A percentile compares a stretch with the other conserved stretches of the same genome.
Conservation (phyloP, 352 stramenopile genomes). For the Phytophthora capsici region DNA sequence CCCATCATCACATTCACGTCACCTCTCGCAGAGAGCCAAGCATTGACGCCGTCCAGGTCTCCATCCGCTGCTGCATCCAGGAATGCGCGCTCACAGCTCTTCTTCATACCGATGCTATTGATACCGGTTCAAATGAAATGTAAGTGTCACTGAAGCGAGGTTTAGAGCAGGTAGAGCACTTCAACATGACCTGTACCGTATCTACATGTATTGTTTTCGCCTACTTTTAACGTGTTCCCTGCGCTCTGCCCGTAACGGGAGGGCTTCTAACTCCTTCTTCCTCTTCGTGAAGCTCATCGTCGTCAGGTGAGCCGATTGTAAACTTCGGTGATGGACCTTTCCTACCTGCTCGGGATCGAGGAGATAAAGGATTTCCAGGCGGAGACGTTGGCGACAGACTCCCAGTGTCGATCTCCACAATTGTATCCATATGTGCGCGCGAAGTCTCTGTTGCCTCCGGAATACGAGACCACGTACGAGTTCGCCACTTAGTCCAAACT, state of each 20-base stretch:
- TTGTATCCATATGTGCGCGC: constrained; percentile 23
- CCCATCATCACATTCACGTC: constrained; percentile 66
- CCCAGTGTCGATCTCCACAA: constrained; percentile 26
- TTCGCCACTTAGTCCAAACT: constrained; percentile 54
- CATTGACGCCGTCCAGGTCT: constrained; percentile 45
- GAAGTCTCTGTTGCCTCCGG: constrained; percentile 40
- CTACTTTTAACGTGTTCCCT: constrained; percentile 18
- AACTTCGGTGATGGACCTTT: constrained; percentile 45
- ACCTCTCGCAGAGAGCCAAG: constrained; percentile 40
- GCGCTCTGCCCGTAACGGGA: background rate
- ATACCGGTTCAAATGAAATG: too few relatives aligned
- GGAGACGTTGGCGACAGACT: constrained; percentile 19
- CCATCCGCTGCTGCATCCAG: constrained; percentile 56
- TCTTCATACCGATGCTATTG: background rate
- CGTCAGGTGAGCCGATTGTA: constrained; percentile 50
- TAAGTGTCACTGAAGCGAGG: constrained; percentile 10
- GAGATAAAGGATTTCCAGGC: constrained; percentile 34
- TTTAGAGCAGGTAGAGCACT: too few relatives aligned
- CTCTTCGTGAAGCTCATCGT: constrained; percentile 40
- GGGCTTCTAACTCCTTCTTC: constrained; percentile 14
- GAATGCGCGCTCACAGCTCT: constrained; percentile 36
- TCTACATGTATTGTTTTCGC: background rate
- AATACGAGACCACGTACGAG: constrained; percentile 65
- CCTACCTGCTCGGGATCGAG: constrained; percentile 34
- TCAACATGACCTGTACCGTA: too few relatives aligned